A percentile compares a stretch with the other conserved stretches of the same genome.
Evolutionary conservation across 2,329 filamentous ascomycete genomes (phyloP).

Genomic region (Penicillium sp.): DNA sequence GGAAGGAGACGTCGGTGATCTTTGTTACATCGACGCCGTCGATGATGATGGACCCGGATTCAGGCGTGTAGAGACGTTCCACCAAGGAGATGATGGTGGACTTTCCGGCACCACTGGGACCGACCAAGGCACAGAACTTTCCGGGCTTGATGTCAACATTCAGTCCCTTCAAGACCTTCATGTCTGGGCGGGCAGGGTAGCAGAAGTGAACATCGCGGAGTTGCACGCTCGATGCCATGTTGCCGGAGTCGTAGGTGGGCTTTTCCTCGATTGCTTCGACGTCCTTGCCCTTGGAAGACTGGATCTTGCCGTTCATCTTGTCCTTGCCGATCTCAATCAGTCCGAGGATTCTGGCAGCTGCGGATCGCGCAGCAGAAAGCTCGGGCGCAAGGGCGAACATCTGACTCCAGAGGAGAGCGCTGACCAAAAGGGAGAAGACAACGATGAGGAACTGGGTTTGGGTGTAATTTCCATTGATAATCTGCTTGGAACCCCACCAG

Average conservation of each 20-base stretch:
- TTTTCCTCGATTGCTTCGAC: constrained; percentile 25
- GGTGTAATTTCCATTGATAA: constrained; percentile 65
- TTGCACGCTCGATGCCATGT: constrained; percentile 47
- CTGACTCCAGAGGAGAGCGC: constrained; percentile 71
- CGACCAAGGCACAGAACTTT: constrained; percentile 59
- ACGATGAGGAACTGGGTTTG: constrained; percentile 75
- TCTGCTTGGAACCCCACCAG: constrained; percentile 76
- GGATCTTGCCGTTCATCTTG: constrained; percentile 27
- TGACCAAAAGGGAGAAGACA: constrained; percentile 69
- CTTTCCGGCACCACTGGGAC: constrained; percentile 67
- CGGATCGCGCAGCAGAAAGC: constrained; percentile 65
- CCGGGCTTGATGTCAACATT: constrained; percentile 54
- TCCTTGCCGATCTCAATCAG: constrained; percentile 42
- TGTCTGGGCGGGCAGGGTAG: constrained; percentile 64
- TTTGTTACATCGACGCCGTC: constrained; percentile 53
- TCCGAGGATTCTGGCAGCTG: constrained; percentile 58
- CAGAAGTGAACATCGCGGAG: constrained; percentile 65
- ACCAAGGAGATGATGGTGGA: constrained; percentile 63
- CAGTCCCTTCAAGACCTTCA: constrained; percentile 59
- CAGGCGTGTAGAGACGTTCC: constrained; percentile 57
- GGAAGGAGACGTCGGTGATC: constrained; percentile 40
- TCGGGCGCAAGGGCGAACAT: constrained; percentile 76
- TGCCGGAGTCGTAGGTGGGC: constrained; percentile 3
- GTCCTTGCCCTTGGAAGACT: constrained; percentile 16
- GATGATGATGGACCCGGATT: constrained; percentile 53